Evolutionary conservation across 2,329 filamentous ascomycete species (phyloP).

Genomic region (Ophiostoma perfectum): DNA sequence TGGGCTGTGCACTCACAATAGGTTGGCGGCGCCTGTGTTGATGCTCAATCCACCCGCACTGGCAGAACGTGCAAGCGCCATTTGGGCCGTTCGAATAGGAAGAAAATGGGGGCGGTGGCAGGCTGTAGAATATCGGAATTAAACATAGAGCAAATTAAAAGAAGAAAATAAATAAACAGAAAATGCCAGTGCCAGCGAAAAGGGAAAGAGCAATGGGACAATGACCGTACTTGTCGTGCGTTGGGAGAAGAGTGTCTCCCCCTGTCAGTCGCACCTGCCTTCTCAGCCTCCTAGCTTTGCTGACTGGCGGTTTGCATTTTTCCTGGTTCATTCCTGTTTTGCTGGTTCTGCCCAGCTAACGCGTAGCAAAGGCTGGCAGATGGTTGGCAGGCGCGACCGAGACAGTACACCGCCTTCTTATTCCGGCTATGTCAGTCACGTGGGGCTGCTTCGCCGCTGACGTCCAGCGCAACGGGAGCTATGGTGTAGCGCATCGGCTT

Average conservation of each 20-base stretch:
- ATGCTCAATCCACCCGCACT: conserved; percentile 58
- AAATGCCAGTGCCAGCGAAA: not conserved
- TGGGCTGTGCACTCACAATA: conserved; percentile 39
- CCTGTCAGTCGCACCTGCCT: conserved; percentile 6
- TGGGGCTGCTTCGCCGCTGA: not conserved
- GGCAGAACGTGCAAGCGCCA: conserved; percentile 52
- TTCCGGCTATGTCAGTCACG: not conserved
- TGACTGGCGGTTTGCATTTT: not conserved
- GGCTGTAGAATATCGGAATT: not conserved
- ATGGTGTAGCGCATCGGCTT: conserved; percentile 3
- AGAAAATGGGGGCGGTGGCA: conserved; percentile 11
- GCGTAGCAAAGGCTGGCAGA: not conserved
- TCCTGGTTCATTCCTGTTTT: not conserved
- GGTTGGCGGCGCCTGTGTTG: conserved; percentile 57
- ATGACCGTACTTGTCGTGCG: not conserved
- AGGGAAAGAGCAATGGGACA: not conserved
- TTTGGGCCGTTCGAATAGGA: conserved; percentile 26
- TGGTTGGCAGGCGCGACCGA: not conserved
- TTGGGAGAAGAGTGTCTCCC: not conserved
- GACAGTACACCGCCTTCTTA: conserved; percentile 11
- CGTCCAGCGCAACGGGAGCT: not conserved
- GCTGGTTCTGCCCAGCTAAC: conserved; percentile 5
- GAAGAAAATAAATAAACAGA: not conserved
- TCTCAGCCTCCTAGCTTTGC: not conserved
- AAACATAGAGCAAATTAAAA: conserved; percentile 11